Evolutionary conservation across 2,329 filamentous ascomycete genomes (phyloP), one percentile per base, ranked within the genome.

Genomic region (Alternaria conjuncta): DNA sequence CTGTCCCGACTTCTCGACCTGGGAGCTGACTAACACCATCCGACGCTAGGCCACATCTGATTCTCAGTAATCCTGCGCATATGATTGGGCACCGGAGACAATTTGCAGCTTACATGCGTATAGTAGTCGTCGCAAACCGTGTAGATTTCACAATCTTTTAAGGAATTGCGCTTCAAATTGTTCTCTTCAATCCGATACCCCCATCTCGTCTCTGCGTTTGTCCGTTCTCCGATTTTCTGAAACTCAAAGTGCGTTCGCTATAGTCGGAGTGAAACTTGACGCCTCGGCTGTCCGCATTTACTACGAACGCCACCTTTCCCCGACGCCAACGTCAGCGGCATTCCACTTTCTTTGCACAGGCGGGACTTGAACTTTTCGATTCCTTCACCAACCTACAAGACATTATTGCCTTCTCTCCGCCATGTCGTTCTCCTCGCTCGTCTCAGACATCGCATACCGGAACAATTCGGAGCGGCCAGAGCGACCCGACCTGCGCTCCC

Each of bases 381-480:
- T 23, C 57, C 18, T 65, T 43, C 51, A 25, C 43, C 30, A 41
- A 47, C 46, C 28, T 25, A 45, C 32, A 12, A 43, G 11, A 32
- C n/a, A 32, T 45, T 26, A 28, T 25, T 30, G 25, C 12, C 12
- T 18, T 23, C 5, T 41, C 23, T 26, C 56, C 66, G 66, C 63
- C 69, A 85, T 85, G 84, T 86, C 84, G 11, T 85, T 85, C 78
- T 85, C 84, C 43, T 83, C 81, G 49, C 82, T 86, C 64, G 83
- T 86, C 71, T 84, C 82, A 72, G 83, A 86, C 69, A 79, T 86
- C 63, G 83, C 82, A 55, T 83, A 82, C 77, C 82, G 83, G 64
- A 83, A 84, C n/a, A 41, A 41, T 67, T 77, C 74, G 62, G 78
- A 78, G 64, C 65, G 71, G 46, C 67, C 71, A 51, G 67, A 68